These are phyloP conservation scores for Amphibolis antarctica DNA, from an alignment of 106 monocot species.

Conservation along the genomic window DNA sequence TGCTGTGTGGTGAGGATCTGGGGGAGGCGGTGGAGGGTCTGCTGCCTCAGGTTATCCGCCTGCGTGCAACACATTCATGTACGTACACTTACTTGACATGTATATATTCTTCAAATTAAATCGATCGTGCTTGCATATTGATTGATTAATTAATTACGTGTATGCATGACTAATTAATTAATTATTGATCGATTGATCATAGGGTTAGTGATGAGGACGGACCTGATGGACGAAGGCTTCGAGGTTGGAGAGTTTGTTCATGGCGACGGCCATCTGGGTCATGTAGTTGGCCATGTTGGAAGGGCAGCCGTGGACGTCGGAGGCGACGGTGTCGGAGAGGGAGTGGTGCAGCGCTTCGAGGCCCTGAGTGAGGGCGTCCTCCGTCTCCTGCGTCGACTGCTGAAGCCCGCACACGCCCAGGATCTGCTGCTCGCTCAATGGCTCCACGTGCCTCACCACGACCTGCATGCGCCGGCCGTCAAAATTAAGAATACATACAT, in stretches of 20 bases:
- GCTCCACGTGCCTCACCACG: conserved; percentile 54
- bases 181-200: too few relatives aligned
- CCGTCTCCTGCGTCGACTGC: conserved; percentile 71
- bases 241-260: conserved; percentile 75
- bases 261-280: conserved; percentile 78
- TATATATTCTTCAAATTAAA: too few relatives aligned
- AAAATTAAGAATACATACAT: too few relatives aligned
- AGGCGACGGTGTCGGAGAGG: conserved; percentile 55
- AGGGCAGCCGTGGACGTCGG: conserved; percentile 44
- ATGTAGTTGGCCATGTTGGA: conserved; percentile 89
- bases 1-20: conserved; percentile 18
- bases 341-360: conserved; percentile 71
- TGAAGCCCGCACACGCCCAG: conserved; percentile 59
- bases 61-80: conserved; percentile 5
- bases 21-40: conserved; percentile 20
- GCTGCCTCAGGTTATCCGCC: conserved; percentile 19
- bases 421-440: conserved; percentile 76
- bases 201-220: background rate
- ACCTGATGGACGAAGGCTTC: conserved; percentile 74
- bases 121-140: too few relatives aligned
- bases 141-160: too few relatives aligned
- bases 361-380: conserved; percentile 85
- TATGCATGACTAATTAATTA: too few relatives aligned
- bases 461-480: too few relatives aligned
- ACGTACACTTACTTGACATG: background rate